Percentiles rank a stretch among this genome's conserved stretches.
These are phyloP conservation scores for Fremontodendron californicum DNA, from an alignment of 345 rosid genomes.

Conservation along the genomic window DNA sequence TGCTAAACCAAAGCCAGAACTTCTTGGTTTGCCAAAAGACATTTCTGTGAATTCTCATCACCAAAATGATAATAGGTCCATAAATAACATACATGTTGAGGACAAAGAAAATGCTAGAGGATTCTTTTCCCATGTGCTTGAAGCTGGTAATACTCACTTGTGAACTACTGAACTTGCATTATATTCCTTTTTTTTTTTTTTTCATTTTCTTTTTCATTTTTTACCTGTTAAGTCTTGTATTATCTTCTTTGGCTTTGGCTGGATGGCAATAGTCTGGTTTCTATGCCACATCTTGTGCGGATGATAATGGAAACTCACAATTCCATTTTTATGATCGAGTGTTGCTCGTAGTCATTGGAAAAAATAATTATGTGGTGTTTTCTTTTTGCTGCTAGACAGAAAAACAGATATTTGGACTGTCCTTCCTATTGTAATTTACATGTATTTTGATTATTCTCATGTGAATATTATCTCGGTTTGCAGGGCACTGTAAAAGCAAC, in stretches of 20 bases:
- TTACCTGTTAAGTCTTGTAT: not conserved
- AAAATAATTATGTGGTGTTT: not conserved
- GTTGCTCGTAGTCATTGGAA: not conserved
- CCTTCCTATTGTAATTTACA: not conserved
- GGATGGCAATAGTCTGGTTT: not conserved
- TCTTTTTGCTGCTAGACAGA: not conserved
- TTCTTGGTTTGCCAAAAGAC: slow-evolving; percentile 42
- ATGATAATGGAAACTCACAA: not conserved
- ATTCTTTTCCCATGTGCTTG: slow-evolving; percentile 39
- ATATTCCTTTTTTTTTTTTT: slow-evolving; percentile 4
- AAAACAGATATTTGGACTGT: not conserved
- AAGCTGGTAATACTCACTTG: slow-evolving; percentile 48
- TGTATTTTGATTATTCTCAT: slow-evolving; percentile 22
- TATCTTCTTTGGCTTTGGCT: slow-evolving; percentile 4
- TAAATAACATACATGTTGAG: slow-evolving; percentile 19
- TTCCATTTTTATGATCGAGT: not conserved
- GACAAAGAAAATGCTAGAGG: slow-evolving; percentile 30
- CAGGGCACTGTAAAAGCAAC: slow-evolving; percentile 52
- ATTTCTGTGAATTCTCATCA: slow-evolving; percentile 27
- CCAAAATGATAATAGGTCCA: slow-evolving; percentile 28
- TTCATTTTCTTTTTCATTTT: not conserved
- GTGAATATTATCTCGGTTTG: slow-evolving; percentile 21
- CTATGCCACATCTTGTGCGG: not conserved
- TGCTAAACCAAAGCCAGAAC: slow-evolving; percentile 28
- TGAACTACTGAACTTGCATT: slow-evolving; percentile 11